Evolutionary conservation across 345 rosid genomes (phyloP).

Genomic region (Aethionema arabicum): DNA sequence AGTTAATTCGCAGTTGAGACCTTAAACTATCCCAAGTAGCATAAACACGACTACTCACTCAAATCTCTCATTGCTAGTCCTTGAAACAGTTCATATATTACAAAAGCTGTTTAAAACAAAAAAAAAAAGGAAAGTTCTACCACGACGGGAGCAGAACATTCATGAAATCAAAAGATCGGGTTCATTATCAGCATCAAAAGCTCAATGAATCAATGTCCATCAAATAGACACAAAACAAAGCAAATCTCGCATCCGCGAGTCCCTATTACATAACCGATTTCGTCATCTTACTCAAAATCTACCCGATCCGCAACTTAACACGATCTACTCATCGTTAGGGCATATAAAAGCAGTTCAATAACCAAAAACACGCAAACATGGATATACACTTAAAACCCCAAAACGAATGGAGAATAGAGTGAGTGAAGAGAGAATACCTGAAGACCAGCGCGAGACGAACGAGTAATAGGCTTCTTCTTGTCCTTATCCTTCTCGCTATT

Average conservation of each 20-base stretch:
- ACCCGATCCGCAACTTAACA: conserved; percentile 12
- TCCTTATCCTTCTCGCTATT: conserved; percentile 65
- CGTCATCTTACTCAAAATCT: conserved; percentile 15
- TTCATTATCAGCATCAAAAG: conserved; percentile 1
- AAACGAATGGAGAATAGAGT: neutral
- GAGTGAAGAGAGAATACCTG: conserved; percentile 42
- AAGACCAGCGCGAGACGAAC: conserved; percentile 83
- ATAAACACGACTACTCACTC: neutral
- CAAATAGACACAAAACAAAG: neutral
- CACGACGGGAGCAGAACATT: neutral
- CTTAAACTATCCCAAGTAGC: neutral
- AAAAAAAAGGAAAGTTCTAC: neutral
- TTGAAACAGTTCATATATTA: neutral
- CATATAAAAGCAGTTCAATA: neutral
- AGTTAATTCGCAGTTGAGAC: neutral
- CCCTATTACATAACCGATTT: neutral
- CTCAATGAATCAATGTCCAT: conserved; percentile 6
- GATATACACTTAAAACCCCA: neutral
- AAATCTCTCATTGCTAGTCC: neutral
- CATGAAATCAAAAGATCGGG: conserved; percentile 14
- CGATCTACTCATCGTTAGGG: conserved; percentile 7
- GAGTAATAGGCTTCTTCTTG: conserved; percentile 70
- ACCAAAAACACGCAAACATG: neutral
- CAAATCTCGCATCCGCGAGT: conserved; percentile 21
- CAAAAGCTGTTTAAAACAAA: neutral